Evolutionary conservation across 2,329 filamentous ascomycete species (phyloP), one percentile per base, ranked within the genome.

Genomic region (Verticillium zaregamsianum): DNA sequence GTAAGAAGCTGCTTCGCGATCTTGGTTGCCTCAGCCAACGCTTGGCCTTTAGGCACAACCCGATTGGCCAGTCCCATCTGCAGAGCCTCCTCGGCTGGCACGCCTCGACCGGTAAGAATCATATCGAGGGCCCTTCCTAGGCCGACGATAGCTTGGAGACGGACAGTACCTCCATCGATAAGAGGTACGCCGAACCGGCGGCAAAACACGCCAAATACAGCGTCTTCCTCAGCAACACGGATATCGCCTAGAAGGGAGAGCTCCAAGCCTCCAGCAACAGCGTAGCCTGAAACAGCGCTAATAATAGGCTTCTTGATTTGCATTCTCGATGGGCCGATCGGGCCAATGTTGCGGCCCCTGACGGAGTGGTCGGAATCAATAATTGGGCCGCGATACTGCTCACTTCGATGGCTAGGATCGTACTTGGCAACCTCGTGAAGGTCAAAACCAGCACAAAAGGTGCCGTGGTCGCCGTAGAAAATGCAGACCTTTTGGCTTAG

Each of bases 141-240:
- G 0, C 84, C 83, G 25, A 86, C 70, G 55, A 84, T 74, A 1
- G 75, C 75, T 61, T 80, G 81, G 6, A 85, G 69, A 1, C 83
- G 77, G 0, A 85, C 81, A 0, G 82, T 85, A 1, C 83, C 83
- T 6, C 70, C 73, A 40, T 75, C 83, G 14, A 70, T 68, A 20
- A 71, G 66, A 4, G 69, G 68, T 1, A 71, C 68, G 9, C 69
- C 69, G 12, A 68, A 83, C 2, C 82, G 76, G 2, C 84, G 75
- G 68, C 80, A 85, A 65, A 85, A 86, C 3, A 86, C 78, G 2
- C 83, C 83, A 59, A 86, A 83, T 1, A 83, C 68, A 4, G 81
- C 80, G 52, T 81, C 78, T 60, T 83, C 79, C 62, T 86, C 82
- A 0, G 77, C 80, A 0, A 86, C 74, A 1, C 83, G 78, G 59